Evolutionary conservation across 106 monocot species (phyloP), one percentile per base, ranked within the genome.

Genomic region (Narthecium ossifragum): DNA sequence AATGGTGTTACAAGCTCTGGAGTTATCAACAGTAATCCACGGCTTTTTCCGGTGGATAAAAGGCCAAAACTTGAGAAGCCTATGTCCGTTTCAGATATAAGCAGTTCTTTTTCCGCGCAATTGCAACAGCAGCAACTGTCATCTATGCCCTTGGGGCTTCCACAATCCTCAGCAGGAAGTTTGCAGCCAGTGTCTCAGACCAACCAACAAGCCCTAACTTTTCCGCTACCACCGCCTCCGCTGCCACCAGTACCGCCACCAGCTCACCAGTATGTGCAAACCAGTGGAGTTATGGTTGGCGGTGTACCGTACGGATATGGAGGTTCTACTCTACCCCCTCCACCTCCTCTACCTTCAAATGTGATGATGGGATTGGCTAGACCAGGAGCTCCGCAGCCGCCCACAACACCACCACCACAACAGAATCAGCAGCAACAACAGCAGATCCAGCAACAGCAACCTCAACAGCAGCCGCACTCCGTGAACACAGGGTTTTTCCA

Each of bases 21-120:
- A 32, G 53, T 26, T 17, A 41, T 66, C 62, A 9, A 70, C 10
- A 55, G 29, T 27, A 46, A 59, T 6, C 25, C 64, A 13, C 68
- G 77, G 5, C 24, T 64, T 29, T 75, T 81, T 51, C 73, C 76
- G 17, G 26, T 38, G 6, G 83, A 86, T 8, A 98, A 98, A 67
- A 80, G 78, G 46, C 81, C 81, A 8, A 84, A 82, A 60, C 84
- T 98, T 1, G 93, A 89, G 45, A 85, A 75, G 14, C 71, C 77
- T 5, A 57, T 66, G 39, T 51, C 55, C 12, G 27, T 61, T n/a
- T 17, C 70, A 53, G 80, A 78, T 48, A 47, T 52, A 11, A 29
- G 59, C 12, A 69, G 17, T 6, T 22, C 58, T 1, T 84, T 49
- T 30, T 71, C 70, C 30, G 66, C 58, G 8, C 78, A 74, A 18